These are phyloP conservation scores for Murraya koenigii DNA, from an alignment of 345 rosid species.

Conservation along the genomic window DNA sequence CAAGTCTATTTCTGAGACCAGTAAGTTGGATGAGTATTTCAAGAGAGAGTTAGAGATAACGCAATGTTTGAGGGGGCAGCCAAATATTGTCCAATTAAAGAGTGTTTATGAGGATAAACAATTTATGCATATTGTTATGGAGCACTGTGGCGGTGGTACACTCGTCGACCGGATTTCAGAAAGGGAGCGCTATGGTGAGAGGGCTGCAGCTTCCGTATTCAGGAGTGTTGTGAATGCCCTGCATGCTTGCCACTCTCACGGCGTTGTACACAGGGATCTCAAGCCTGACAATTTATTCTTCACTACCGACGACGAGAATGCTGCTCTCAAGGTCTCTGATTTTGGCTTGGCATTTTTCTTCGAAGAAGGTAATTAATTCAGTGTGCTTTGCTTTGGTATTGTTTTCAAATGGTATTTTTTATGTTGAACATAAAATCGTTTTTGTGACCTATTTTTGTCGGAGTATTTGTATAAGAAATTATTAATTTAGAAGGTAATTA, in stretches of 20 bases:
- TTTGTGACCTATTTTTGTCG: no score
- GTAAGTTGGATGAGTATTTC: conserved; percentile 68
- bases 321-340: conserved; percentile 69
- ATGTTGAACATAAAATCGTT: no score
- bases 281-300: conserved; percentile 95
- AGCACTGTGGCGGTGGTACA: conserved; percentile 91
- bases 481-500: neutral
- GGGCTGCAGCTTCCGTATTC: conserved; percentile 70
- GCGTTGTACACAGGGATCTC: conserved; percentile 22
- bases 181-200: conserved; percentile 69
- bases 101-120: conserved; percentile 81
- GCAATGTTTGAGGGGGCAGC: conserved; percentile 95
- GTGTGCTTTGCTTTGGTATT: neutral
- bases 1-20: conserved; percentile 71
- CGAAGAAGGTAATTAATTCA: conserved; percentile 45
- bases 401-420: neutral
- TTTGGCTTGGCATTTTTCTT: conserved; percentile 69
- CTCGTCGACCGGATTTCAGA: conserved; percentile 70
- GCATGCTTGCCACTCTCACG: conserved; percentile 79
- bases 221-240: conserved; percentile 71
- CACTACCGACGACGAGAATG: conserved; percentile 53
- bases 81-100: conserved; percentile 76
- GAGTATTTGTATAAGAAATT: neutral
- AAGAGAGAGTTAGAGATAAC: conserved; percentile 79
- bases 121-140: conserved; percentile 82